These are phyloP conservation scores for Sclerotinia borealis DNA, from an alignment of 2,329 filamentous ascomycete genomes.

Conservation along the genomic window DNA sequence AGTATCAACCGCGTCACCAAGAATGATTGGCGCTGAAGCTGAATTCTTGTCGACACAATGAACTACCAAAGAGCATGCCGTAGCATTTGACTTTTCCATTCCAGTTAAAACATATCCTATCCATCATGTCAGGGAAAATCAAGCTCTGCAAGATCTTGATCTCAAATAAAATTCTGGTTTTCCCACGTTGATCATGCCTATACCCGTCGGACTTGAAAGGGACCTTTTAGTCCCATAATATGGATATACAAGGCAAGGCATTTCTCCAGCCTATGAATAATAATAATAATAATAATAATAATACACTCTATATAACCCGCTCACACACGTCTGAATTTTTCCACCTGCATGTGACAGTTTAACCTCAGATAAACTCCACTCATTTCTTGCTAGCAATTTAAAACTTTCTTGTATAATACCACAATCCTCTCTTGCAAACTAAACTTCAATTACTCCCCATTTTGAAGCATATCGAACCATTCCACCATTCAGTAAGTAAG, in stretches of 20 bases:
- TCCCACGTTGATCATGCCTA: constrained; percentile 9
- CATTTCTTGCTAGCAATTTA: neutral
- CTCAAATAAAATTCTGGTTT: neutral
- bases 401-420: neutral
- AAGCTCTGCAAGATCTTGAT: neutral
- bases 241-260: neutral
- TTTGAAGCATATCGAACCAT: neutral
- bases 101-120: neutral
- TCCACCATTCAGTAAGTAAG: neutral
- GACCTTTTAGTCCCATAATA: constrained; percentile 1
- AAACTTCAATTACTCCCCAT: neutral
- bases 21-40: neutral
- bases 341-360: neutral
- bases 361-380: neutral
- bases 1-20: neutral
- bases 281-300: no score
- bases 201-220: constrained; percentile 5
- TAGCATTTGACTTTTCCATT: neutral
- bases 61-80: neutral
- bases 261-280: constrained; percentile 1
- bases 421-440: neutral
- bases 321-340: neutral
- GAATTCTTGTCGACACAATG: neutral
- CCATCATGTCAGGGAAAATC: neutral
- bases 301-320: neutral